Conservation (phyloP, 164 flowering plant genomes). For the Chimonanthus salicifolius region DNA sequence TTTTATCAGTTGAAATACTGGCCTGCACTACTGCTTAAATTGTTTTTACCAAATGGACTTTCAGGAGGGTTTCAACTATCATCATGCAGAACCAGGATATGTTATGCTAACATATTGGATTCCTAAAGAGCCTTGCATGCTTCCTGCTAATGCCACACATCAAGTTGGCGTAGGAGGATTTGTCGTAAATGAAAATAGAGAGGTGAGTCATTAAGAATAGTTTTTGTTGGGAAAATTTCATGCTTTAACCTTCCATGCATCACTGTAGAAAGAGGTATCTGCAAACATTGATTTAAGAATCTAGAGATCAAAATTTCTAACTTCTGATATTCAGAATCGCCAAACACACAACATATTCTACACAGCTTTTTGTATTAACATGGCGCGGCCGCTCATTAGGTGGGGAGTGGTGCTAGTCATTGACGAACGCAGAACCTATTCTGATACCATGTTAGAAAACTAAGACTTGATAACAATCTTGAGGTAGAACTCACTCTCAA, state of each 20-base stretch:
- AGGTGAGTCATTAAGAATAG: slow-evolving; percentile 22
- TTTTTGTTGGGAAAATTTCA: neutral
- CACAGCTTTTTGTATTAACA: no score
- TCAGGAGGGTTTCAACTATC: slow-evolving; percentile 62
- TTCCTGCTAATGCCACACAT: slow-evolving; percentile 57
- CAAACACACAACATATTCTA: no score
- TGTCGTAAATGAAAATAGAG: slow-evolving; percentile 43
- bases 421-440: no score
- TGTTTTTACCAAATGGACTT: neutral
- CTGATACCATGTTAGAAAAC: no score
- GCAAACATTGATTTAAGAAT: no score
- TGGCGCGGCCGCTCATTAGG: no score
- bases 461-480: no score
- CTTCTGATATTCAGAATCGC: no score
- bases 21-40: neutral
- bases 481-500: no score
- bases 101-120: slow-evolving; percentile 63
- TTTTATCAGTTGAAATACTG: neutral
- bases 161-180: slow-evolving; percentile 58
- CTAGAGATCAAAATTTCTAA: no score
- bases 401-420: no score
- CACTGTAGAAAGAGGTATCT: no score
- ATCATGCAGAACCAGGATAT: slow-evolving; percentile 62
- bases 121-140: slow-evolving; percentile 46
- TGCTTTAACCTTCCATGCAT: neutral